Percentiles rank a stretch among this genome's conserved stretches.
Conservation (phyloP, 805 yeast genomes). For the Tetrapisispora iriomotensis region DNA sequence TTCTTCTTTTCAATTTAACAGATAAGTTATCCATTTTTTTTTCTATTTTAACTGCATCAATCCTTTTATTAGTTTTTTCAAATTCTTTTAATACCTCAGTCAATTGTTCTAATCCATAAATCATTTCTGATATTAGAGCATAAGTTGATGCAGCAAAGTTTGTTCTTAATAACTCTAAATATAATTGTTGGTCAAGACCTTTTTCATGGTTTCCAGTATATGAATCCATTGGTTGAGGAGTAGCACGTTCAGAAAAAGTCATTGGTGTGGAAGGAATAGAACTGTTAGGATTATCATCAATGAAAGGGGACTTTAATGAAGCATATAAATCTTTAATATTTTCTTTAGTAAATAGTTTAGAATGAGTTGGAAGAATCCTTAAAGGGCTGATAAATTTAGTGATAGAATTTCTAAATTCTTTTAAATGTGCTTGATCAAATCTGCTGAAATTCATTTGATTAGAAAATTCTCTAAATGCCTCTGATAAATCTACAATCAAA, state of each 20-base stretch:
- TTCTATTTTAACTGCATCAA: neutral
- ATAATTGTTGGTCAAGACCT: conserved; percentile 12
- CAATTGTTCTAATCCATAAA: conserved; percentile 19
- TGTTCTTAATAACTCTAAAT: conserved; percentile 26
- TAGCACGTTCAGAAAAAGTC: conserved; percentile 1
- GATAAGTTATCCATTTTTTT: conserved; percentile 6
- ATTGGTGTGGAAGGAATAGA: neutral
- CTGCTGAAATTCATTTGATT: conserved; percentile 33
- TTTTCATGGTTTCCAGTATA: neutral
- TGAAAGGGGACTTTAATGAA: neutral
- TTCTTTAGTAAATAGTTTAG: conserved; percentile 14
- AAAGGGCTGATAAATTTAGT: conserved; percentile 34
- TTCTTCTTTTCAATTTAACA: conserved; percentile 20
- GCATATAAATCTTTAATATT: conserved; percentile 14
- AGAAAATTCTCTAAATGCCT: conserved; percentile 35
- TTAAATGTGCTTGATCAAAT: conserved; percentile 27
- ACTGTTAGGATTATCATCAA: neutral
- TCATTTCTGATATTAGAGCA: conserved; percentile 27
- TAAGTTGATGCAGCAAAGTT: conserved; percentile 26
- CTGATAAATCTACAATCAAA: conserved; percentile 30
- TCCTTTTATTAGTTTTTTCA: neutral
- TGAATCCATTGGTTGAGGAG: neutral
- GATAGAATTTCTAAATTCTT: conserved; percentile 33
- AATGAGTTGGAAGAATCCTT: conserved; percentile 31
- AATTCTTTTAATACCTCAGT: conserved; percentile 11